A percentile compares a stretch with the other conserved stretches of the same genome.
phyloP scores from a whole-genome alignment of 306 rosid genomes.

The Gynostemma pentaphyllum region DNA sequence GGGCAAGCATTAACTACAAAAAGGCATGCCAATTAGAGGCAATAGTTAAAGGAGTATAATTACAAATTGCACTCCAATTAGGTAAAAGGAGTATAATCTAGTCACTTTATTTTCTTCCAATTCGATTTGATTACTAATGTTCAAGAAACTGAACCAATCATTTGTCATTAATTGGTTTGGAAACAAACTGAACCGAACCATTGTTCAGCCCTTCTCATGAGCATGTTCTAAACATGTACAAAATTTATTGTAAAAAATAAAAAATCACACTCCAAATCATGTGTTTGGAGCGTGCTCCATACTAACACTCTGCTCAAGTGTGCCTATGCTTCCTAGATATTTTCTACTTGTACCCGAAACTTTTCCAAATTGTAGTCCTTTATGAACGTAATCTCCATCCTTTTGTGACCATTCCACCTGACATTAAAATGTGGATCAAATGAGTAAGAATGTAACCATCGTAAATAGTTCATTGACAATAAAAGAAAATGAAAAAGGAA shows the following conservation, averaged over 20 bases:
- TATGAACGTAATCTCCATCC: slow-evolving; percentile 65
- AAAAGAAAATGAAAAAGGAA: slow-evolving; percentile 3
- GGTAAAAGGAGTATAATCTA: too few species aligned
- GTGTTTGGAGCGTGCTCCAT: not conserved
- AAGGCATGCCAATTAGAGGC: too few species aligned
- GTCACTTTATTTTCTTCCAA: too few species aligned
- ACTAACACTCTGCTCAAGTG: not conserved
- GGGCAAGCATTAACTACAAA: too few species aligned
- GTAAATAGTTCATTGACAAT: not conserved
- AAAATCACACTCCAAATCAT: not conserved
- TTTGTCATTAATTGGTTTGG: too few species aligned
- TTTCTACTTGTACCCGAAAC: slow-evolving; percentile 48
- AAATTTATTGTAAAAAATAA: not conserved
- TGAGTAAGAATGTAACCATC: not conserved
- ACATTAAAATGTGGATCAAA: slow-evolving; percentile 16
- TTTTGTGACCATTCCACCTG: slow-evolving; percentile 82
- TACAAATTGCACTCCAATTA: too few species aligned
- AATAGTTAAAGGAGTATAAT: too few species aligned
- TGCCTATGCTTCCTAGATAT: not conserved
- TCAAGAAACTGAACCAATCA: too few species aligned
- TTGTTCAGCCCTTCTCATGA: not conserved
- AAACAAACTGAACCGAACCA: not conserved
- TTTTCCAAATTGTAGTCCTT: slow-evolving; percentile 79
- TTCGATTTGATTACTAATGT: too few species aligned
- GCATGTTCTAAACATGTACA: not conserved